Conservation (phyloP, 2,329 filamentous ascomycete species). For the Acrocalymma vagum region DNA sequence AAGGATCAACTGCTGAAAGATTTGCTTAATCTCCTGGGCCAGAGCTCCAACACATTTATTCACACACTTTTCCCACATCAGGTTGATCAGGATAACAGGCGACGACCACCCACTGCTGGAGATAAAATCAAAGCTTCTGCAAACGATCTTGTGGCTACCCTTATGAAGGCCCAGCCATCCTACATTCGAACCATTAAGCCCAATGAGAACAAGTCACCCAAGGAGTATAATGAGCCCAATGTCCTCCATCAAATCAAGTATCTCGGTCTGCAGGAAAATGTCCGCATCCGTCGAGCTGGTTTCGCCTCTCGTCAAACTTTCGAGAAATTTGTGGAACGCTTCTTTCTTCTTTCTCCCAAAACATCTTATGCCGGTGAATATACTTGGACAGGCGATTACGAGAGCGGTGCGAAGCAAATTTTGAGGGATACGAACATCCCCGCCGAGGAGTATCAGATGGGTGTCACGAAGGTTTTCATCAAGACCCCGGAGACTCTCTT, state of each 20-base stretch:
- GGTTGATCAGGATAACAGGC: slow-evolving; percentile 94
- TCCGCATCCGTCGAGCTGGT: slow-evolving; percentile 92
- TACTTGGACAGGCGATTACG: slow-evolving; percentile 89
- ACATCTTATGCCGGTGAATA: slow-evolving; percentile 97
- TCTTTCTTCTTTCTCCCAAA: slow-evolving; percentile 92
- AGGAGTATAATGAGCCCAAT: slow-evolving; percentile 90
- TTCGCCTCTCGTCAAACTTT: slow-evolving; percentile 98
- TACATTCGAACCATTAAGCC: slow-evolving; percentile 99
- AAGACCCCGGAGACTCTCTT: slow-evolving; percentile 98
- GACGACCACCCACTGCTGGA: slow-evolving; percentile 90
- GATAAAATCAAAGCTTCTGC: slow-evolving; percentile 96
- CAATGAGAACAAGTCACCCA: slow-evolving; percentile 97
- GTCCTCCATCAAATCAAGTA: slow-evolving; percentile 99
- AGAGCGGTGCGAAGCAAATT: slow-evolving; percentile 89
- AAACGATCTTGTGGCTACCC: slow-evolving; percentile 90
- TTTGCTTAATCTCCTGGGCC: slow-evolving; percentile 83
- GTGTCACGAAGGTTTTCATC: slow-evolving; percentile 96
- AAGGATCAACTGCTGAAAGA: slow-evolving; percentile 98
- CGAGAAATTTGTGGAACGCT: slow-evolving; percentile 97
- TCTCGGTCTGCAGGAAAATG: slow-evolving; percentile 98
- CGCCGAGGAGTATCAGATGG: slow-evolving; percentile 94
- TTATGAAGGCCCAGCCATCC: slow-evolving; percentile 97
- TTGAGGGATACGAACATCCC: slow-evolving; percentile 97
- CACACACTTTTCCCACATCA: slow-evolving; percentile 90
- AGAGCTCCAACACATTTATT: slow-evolving; percentile 85